phyloP scores from a whole-genome alignment of 208 protist species.

The Tritrichomonas foetus region DNA sequence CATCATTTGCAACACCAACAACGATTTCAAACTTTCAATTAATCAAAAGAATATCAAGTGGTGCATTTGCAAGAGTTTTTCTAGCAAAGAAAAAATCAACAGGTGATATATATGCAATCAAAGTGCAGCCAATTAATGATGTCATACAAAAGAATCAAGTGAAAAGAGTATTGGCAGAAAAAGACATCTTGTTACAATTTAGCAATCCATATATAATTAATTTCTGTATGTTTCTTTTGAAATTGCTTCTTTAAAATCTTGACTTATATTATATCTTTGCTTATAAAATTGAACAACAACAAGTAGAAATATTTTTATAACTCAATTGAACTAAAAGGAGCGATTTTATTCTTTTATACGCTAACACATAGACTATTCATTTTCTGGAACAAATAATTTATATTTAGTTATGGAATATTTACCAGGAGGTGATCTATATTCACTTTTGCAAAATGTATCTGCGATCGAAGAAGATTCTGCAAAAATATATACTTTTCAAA shows the following conservation, averaged over 20 bases:
- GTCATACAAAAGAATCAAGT: background rate
- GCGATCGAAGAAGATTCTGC: background rate
- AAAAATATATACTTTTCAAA: background rate
- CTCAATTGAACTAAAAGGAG: too few species aligned
- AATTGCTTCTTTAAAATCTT: background rate
- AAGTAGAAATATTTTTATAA: too few species aligned
- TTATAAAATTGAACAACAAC: too few species aligned
- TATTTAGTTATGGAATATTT: constrained; percentile 37
- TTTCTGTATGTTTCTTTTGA: background rate
- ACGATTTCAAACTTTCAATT: background rate
- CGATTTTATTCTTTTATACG: too few species aligned
- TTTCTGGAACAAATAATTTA: background rate
- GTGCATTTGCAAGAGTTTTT: background rate
- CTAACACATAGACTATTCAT: constrained; percentile 14
- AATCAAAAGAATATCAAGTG: background rate
- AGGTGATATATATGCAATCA: background rate
- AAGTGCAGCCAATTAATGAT: background rate
- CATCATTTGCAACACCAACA: too few species aligned
- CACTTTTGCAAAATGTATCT: background rate
- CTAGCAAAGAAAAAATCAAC: background rate
- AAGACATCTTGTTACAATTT: background rate
- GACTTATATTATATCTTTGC: too few species aligned
- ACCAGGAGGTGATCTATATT: constrained; percentile 20
- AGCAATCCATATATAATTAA: constrained; percentile 6
- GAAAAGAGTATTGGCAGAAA: background rate